Evolutionary conservation across 208 protist species (phyloP).

Genomic region (Plasmodiophora brassicae): DNA sequence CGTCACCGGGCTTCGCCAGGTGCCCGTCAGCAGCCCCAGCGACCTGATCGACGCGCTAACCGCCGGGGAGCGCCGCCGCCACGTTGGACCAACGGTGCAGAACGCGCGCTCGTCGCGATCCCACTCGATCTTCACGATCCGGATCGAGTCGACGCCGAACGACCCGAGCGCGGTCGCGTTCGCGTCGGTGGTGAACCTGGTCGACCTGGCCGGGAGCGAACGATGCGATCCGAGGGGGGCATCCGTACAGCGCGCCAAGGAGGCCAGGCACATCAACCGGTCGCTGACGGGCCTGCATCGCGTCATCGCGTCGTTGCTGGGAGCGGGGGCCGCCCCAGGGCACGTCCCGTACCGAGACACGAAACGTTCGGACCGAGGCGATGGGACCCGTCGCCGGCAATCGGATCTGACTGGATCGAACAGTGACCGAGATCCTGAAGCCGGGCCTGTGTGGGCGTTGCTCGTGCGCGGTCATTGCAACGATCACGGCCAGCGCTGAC

Average conservation of each 20-base stretch:
- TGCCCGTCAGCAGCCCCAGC: neutral
- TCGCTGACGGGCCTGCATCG: neutral
- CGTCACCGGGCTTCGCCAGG: neutral
- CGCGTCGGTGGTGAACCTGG: neutral
- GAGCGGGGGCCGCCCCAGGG: neutral
- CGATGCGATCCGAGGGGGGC: neutral
- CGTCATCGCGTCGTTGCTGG: neutral
- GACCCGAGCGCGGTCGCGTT: neutral
- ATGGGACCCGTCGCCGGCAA: neutral
- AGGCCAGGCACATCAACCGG: neutral
- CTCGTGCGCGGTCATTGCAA: neutral
- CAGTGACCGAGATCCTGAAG: neutral
- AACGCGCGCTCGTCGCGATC: neutral
- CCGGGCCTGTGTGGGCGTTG: neutral
- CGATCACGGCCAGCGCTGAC: neutral
- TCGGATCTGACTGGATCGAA: neutral
- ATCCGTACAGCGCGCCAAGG: neutral
- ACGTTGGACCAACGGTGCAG: neutral
- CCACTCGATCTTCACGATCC: neutral
- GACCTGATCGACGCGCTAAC: neutral
- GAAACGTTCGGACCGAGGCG: neutral
- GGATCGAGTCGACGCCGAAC: neutral
- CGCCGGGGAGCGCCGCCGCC: neutral
- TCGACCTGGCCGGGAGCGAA: neutral
- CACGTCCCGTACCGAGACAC: neutral